phyloP scores from a whole-genome alignment of 495 filamentous ascomycete species.

The Aspergillus baeticus region DNA sequence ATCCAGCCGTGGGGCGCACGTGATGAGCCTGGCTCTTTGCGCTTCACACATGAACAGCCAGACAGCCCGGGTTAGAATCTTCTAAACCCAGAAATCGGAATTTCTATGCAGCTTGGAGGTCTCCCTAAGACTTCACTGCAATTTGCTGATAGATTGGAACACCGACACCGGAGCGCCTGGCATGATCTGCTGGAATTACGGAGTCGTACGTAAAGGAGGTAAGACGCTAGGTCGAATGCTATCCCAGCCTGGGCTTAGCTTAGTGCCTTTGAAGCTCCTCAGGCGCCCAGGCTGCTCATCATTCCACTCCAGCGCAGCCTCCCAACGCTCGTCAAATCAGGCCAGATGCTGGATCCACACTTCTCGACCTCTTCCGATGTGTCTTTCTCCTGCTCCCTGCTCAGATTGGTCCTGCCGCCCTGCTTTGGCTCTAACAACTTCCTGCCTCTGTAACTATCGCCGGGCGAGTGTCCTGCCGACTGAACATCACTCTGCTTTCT shows the following conservation, averaged over 20 bases:
- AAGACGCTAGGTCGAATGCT: not conserved
- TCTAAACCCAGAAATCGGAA: not conserved
- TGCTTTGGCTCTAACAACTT: constrained; percentile 12
- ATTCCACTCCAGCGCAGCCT: not conserved
- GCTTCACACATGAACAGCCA: not conserved
- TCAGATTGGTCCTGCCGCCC: constrained; percentile 31
- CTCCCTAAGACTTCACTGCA: not conserved
- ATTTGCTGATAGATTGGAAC: not conserved
- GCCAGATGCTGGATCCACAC: constrained; percentile 26
- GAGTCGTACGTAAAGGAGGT: not conserved
- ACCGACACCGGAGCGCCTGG: constrained; percentile 3
- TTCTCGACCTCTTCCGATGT: constrained; percentile 29
- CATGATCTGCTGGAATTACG: not conserved
- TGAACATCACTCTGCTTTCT: constrained; percentile 21
- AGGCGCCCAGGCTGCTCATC: constrained; percentile 23
- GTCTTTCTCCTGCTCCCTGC: not conserved
- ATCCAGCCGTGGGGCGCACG: constrained; percentile 13
- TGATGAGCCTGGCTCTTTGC: constrained; percentile 2
- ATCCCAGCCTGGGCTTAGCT: constrained; percentile 4
- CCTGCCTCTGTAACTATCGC: constrained; percentile 18
- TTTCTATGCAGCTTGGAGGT: no score
- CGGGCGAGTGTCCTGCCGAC: constrained; percentile 17
- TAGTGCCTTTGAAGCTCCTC: constrained; percentile 20
- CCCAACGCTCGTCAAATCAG: constrained; percentile 25
- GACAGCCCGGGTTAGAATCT: constrained; percentile 1